Percentiles rank a stretch among this genome's conserved stretches.
phyloP scores from a whole-genome alignment of 164 flowering plant species.

The Vitis riparia region DNA sequence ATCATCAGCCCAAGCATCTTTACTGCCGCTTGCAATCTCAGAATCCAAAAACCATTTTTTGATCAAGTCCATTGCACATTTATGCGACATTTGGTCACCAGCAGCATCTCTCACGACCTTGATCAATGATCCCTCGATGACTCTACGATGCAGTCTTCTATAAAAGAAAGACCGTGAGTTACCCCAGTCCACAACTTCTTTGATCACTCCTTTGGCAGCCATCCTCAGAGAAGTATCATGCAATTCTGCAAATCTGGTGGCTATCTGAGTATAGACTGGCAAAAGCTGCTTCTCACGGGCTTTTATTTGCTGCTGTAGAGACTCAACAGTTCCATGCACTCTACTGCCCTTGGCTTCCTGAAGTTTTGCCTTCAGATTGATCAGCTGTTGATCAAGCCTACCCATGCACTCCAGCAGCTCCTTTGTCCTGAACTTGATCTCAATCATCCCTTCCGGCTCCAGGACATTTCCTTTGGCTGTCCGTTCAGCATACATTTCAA shows the following conservation, averaged over 20 bases:
- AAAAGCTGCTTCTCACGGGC: conserved; percentile 85
- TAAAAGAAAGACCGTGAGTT: conserved; percentile 78
- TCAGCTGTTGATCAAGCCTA: conserved; percentile 75
- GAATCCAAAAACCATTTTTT: conserved; percentile 74
- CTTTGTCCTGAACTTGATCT: conserved; percentile 82
- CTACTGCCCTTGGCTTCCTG: conserved; percentile 48
- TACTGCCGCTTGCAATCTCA: conserved; percentile 27
- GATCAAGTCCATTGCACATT: conserved; percentile 62
- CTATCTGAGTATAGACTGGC: conserved; percentile 93
- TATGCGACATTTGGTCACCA: conserved; percentile 67
- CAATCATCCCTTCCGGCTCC: conserved; percentile 98
- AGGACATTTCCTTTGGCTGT: conserved; percentile 99
- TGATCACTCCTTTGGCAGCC: conserved; percentile 94
- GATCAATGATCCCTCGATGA: conserved; percentile 64
- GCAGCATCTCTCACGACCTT: conserved; percentile 70
- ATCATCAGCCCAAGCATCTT: conserved; percentile 74
- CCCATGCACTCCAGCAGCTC: conserved; percentile 94
- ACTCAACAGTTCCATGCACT: conserved; percentile 27
- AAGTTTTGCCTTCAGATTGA: conserved; percentile 59
- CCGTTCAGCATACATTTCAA: conserved; percentile 96
- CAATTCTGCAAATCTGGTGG: conserved; percentile 91
- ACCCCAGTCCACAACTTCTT: conserved; percentile 77
- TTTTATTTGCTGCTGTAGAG: conserved; percentile 62
- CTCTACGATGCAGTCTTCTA: conserved; percentile 71
- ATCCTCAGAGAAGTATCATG: conserved; percentile 95